phyloP scores from a whole-genome alignment of 2,329 filamentous ascomycete genomes.

The Exserohilum rostratum region DNA sequence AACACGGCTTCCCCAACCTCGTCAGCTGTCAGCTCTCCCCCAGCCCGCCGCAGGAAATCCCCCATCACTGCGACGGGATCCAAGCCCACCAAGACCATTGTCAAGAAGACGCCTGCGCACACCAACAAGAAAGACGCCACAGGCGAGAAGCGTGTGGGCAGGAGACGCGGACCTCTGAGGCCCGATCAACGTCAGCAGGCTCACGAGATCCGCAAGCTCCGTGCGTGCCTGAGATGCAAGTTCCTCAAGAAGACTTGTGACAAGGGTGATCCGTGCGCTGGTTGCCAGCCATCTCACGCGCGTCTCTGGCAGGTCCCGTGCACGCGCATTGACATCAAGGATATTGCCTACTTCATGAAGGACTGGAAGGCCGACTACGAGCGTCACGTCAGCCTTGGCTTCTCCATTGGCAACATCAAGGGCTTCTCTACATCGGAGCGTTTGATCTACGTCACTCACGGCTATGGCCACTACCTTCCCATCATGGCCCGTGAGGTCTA shows the following conservation, averaged over 20 bases:
- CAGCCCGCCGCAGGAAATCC: conserved; percentile 73
- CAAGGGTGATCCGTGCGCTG: conserved; percentile 93
- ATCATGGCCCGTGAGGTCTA: conserved; percentile 94
- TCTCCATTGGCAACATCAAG: conserved; percentile 95
- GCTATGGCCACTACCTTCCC: conserved; percentile 90
- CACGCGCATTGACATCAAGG: conserved; percentile 98
- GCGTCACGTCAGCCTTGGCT: conserved; percentile 82
- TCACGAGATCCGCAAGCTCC: conserved; percentile 92
- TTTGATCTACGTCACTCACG: conserved; percentile 91
- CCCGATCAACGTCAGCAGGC: conserved; percentile 96
- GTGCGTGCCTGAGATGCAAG: conserved; percentile 94
- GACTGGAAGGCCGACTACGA: conserved; percentile 98
- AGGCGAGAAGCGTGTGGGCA: conserved; percentile 89
- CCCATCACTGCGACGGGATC: conserved; percentile 70
- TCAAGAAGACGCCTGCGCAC: conserved; percentile 72
- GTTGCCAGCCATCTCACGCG: conserved; percentile 93
- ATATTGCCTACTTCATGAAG: conserved; percentile 98
- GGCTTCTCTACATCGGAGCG: conserved; percentile 70
- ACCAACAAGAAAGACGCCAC: conserved; percentile 75
- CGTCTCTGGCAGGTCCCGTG: conserved; percentile 97
- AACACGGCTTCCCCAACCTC: conserved; percentile 66
- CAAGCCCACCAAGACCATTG: conserved; percentile 83
- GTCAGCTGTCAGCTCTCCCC: conserved; percentile 59
- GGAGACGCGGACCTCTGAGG: conserved; percentile 84
- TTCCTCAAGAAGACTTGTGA: conserved; percentile 99